Conservation (phyloP, 1,284 basidiomycete genomes). For the Naganishia cerealis region DNA sequence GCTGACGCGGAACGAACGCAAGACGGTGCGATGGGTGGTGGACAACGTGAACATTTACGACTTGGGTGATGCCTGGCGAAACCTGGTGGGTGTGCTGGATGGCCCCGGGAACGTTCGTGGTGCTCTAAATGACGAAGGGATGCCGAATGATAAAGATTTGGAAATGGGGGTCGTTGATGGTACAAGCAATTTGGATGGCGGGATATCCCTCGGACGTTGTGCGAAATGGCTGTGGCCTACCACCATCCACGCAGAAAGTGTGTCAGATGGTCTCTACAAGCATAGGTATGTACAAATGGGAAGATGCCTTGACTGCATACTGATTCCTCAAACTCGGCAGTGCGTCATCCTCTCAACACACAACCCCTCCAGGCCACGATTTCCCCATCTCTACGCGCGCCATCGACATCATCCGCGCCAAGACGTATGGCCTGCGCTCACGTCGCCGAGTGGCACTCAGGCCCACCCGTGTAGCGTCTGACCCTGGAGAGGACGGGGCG, state of each 20-base stretch:
- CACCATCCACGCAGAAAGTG: background rate
- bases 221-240: conserved; percentile 18
- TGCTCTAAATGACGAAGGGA: background rate
- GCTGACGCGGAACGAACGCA: conserved; percentile 68
- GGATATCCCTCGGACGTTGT: background rate
- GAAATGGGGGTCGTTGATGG: background rate
- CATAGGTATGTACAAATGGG: background rate
- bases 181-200: background rate
- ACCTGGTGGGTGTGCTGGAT: conserved; percentile 51
- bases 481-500: background rate
- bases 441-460: conserved; percentile 6
- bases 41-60: conserved; percentile 69
- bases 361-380: background rate
- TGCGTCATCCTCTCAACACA: no score
- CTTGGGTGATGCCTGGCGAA: conserved; percentile 66
- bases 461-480: background rate
- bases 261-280: background rate
- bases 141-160: background rate
- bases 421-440: conserved; percentile 19
- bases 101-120: conserved; percentile 8
- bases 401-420: conserved; percentile 8
- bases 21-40: conserved; percentile 67
- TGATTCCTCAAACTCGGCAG: background rate
- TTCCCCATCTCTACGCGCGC: conserved; percentile 13
- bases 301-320: background rate